A percentile compares a stretch with the other conserved stretches of the same genome.
Evolutionary conservation across 495 filamentous ascomycete genomes (phyloP).

Genomic region (Talaromyces wortmannii): DNA sequence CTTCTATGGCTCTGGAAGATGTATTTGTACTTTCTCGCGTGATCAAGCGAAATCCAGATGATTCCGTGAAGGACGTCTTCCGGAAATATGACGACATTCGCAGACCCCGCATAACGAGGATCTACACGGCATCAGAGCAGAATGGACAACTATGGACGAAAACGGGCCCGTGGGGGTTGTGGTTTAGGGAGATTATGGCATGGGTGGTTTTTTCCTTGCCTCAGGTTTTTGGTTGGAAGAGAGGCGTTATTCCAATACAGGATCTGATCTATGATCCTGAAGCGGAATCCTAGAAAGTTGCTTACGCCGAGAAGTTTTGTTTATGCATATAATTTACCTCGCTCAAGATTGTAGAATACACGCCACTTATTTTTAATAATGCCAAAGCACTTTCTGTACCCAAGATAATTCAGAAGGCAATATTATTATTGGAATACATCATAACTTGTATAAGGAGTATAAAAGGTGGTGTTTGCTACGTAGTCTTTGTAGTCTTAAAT

Average conservation of each 20-base stretch:
- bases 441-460: too few relatives aligned
- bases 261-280: background rate
- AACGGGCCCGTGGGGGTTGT: constrained; percentile 15
- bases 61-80: constrained; percentile 13
- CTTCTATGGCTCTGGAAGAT: constrained; percentile 40
- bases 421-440: too few relatives aligned
- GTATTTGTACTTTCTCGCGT: constrained; percentile 26
- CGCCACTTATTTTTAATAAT: too few relatives aligned
- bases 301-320: background rate
- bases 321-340: too few relatives aligned
- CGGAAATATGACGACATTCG: constrained; percentile 19
- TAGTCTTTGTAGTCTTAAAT: too few relatives aligned
- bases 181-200: constrained; percentile 17
- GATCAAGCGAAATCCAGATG: constrained; percentile 13
- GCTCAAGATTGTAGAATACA: too few relatives aligned
- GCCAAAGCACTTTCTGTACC: too few relatives aligned
- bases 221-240: constrained; percentile 8
- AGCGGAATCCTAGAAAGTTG: background rate
- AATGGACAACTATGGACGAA: constrained; percentile 15
- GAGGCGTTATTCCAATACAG: background rate
- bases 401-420: too few relatives aligned
- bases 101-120: constrained; percentile 19
- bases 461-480: too few relatives aligned
- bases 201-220: constrained; percentile 7
- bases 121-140: constrained; percentile 13